phyloP scores from a whole-genome alignment of 1,284 basidiomycete genomes.

The Sanghuangporus weigelae region DNA sequence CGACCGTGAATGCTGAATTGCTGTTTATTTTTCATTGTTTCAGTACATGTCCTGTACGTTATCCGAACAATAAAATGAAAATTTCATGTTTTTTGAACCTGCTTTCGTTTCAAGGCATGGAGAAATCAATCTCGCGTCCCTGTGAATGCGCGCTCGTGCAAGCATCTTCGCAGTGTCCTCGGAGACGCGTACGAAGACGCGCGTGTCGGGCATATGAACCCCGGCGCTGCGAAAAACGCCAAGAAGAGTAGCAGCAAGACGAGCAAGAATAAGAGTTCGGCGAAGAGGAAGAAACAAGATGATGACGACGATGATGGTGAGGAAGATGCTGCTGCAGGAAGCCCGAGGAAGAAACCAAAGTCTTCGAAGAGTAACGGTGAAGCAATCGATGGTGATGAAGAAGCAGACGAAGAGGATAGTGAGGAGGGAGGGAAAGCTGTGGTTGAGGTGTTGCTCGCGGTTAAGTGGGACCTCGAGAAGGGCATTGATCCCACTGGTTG shows the following conservation, averaged over 20 bases:
- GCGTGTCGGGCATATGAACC: conserved; percentile 44
- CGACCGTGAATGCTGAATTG: not conserved
- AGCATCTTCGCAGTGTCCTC: conserved; percentile 52
- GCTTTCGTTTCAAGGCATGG: conserved; percentile 35
- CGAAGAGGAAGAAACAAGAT: conserved; percentile 6
- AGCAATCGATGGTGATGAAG: conserved; percentile 17
- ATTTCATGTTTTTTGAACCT: not conserved
- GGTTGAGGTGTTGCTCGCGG: conserved; percentile 48
- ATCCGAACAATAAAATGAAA: not conserved
- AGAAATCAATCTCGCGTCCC: conserved; percentile 44
- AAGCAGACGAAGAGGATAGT: conserved; percentile 20
- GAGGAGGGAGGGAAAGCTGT: conserved; percentile 26
- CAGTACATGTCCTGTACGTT: conserved; percentile 41
- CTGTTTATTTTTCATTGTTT: not conserved
- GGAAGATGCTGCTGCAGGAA: not conserved
- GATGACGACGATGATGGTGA: conserved; percentile 13
- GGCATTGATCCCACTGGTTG: conserved; percentile 56
- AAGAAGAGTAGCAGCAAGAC: not conserved
- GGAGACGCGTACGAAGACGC: conserved; percentile 55
- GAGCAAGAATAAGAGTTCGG: not conserved
- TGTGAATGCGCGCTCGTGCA: conserved; percentile 54
- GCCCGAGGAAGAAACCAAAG: conserved; percentile 20
- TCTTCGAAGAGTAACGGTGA: conserved; percentile 12
- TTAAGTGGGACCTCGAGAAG: conserved; percentile 52
- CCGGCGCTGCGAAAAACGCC: conserved; percentile 28